phyloP scores from a whole-genome alignment of 805 yeast species.

The Zygosaccharomyces gambellarensis region DNA sequence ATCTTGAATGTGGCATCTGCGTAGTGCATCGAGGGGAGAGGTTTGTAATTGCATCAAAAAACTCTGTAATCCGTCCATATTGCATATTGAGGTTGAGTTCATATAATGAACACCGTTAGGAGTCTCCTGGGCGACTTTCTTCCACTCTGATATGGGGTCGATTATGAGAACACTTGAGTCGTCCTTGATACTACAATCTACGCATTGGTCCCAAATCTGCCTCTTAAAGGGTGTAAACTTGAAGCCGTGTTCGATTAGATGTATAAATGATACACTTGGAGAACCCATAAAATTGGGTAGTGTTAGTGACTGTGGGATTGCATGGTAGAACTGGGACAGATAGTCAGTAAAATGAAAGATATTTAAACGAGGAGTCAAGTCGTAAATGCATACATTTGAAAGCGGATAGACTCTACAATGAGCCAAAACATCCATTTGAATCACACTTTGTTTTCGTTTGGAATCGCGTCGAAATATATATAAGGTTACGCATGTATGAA shows the following conservation, averaged over 20 bases:
- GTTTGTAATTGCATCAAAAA: slow-evolving; percentile 23
- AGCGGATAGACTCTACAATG: slow-evolving; percentile 30
- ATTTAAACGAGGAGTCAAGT: slow-evolving; percentile 7
- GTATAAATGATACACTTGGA: slow-evolving; percentile 16
- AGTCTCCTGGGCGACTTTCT: slow-evolving; percentile 6
- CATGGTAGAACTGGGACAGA: slow-evolving; percentile 18
- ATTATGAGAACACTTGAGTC: slow-evolving; percentile 17
- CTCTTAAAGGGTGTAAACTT: slow-evolving; percentile 18
- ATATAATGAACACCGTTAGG: slow-evolving; percentile 7
- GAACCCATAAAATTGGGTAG: slow-evolving; percentile 7
- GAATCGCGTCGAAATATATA: neutral
- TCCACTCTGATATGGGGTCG: slow-evolving; percentile 26
- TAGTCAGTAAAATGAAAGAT: neutral
- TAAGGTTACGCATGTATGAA: neutral
- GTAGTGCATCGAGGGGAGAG: slow-evolving; percentile 23
- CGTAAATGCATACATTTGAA: slow-evolving; percentile 15
- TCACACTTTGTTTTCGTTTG: neutral
- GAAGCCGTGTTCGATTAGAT: slow-evolving; percentile 27
- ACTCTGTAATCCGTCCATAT: slow-evolving; percentile 20
- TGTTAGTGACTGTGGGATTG: slow-evolving; percentile 11
- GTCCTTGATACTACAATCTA: neutral
- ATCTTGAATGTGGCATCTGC: slow-evolving; percentile 18
- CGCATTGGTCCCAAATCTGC: slow-evolving; percentile 9
- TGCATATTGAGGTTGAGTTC: slow-evolving; percentile 22
- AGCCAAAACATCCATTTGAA: slow-evolving; percentile 28